These are phyloP conservation scores for Wickerhamomyces queroliae DNA, from an alignment of 805 yeast species.

Conservation along the genomic window DNA sequence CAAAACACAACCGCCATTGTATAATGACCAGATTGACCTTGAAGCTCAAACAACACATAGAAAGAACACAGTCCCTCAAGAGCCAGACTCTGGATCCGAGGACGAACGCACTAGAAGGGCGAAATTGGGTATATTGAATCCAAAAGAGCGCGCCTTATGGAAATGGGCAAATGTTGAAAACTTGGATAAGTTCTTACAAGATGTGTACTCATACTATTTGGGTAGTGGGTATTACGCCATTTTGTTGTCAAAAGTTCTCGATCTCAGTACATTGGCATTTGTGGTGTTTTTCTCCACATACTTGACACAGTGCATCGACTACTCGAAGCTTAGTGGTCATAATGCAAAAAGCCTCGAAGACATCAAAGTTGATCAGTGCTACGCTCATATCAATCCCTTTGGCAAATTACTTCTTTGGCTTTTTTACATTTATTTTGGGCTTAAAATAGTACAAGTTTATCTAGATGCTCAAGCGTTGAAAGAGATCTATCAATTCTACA, in stretches of 20 bases:
- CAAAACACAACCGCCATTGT: background rate
- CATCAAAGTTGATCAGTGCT: slow-evolving; percentile 32
- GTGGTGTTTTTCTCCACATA: slow-evolving; percentile 76
- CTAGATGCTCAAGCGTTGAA: slow-evolving; percentile 60
- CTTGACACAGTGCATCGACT: slow-evolving; percentile 77
- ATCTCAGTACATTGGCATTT: slow-evolving; percentile 70
- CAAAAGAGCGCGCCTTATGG: slow-evolving; percentile 81
- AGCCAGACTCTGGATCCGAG: slow-evolving; percentile 4
- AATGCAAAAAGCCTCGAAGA: slow-evolving; percentile 22
- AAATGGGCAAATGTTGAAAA: slow-evolving; percentile 96
- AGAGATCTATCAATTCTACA: slow-evolving; percentile 76
- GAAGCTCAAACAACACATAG: slow-evolving; percentile 10
- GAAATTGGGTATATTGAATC: slow-evolving; percentile 39
- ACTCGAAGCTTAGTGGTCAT: slow-evolving; percentile 35
- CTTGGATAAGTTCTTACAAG: slow-evolving; percentile 78
- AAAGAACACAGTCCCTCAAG: slow-evolving; percentile 1
- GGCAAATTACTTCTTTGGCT: slow-evolving; percentile 61
- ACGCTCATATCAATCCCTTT: slow-evolving; percentile 37
- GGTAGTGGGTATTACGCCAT: slow-evolving; percentile 85
- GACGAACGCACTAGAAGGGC: slow-evolving; percentile 22
- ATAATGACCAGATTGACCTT: background rate
- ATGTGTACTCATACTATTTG: slow-evolving; percentile 75
- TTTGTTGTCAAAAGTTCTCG: slow-evolving; percentile 57
- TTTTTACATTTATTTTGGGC: slow-evolving; percentile 45
- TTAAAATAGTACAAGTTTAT: slow-evolving; percentile 50